Evolutionary conservation across 768 basidiomycete species (phyloP).

Genomic region (Neoboletus brunneissimus): DNA sequence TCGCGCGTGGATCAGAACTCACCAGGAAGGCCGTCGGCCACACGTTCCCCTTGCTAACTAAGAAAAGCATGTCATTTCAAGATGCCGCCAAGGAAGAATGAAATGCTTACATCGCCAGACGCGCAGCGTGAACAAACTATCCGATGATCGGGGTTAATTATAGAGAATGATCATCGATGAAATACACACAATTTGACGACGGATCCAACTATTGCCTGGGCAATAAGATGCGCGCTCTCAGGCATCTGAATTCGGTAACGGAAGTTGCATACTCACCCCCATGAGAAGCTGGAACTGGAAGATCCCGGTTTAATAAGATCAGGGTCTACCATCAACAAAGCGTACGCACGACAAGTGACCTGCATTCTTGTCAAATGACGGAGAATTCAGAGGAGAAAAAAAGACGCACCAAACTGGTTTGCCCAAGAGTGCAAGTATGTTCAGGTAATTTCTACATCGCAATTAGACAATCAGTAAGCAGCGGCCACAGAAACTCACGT

Average conservation of each 20-base stretch:
- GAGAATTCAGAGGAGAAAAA: background rate
- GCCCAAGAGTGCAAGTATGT: slow-evolving; percentile 36
- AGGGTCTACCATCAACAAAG: slow-evolving; percentile 6
- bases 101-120: slow-evolving; percentile 56
- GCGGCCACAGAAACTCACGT: slow-evolving; percentile 37
- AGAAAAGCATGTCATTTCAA: background rate
- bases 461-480: slow-evolving; percentile 2
- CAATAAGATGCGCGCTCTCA: background rate
- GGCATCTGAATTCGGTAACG: background rate
- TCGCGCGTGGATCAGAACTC: slow-evolving; percentile 15
- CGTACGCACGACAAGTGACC: slow-evolving; percentile 48
- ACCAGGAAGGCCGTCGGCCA: slow-evolving; percentile 47
- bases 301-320: background rate
- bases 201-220: slow-evolving; percentile 50
- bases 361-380: slow-evolving; percentile 27
- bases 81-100: background rate
- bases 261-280: slow-evolving; percentile 31
- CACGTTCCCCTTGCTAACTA: slow-evolving; percentile 56
- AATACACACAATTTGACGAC: slow-evolving; percentile 52
- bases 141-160: background rate
- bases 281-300: slow-evolving; percentile 43
- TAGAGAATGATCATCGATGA: background rate
- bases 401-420: slow-evolving; percentile 45
- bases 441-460: slow-evolving; percentile 38
- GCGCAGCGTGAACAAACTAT: slow-evolving; percentile 54